A percentile compares a stretch with the other conserved stretches of the same genome.
Conservation (phyloP, 169 alveolate genomes). For the Eimeria sp. region DNA sequence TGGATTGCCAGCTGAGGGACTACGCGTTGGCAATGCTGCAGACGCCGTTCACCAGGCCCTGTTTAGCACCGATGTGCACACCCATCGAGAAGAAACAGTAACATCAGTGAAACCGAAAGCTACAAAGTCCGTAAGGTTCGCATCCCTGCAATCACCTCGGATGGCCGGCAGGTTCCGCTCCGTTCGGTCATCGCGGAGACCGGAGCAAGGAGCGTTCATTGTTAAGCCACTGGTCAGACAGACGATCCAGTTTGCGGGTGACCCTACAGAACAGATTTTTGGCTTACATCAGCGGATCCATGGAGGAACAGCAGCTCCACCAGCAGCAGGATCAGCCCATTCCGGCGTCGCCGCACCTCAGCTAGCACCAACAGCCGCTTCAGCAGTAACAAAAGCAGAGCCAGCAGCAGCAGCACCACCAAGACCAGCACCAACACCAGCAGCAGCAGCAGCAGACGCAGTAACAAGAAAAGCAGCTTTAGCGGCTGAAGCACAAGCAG, state of each 20-base stretch:
- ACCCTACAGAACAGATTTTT: background rate
- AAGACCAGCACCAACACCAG: too few relatives aligned
- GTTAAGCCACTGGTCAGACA: background rate
- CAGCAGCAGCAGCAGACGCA: too few relatives aligned
- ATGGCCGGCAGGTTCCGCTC: background rate
- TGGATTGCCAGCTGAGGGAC: background rate
- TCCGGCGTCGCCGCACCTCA: too few relatives aligned
- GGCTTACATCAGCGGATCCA: too few relatives aligned
- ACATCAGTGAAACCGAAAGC: background rate
- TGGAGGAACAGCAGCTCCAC: too few relatives aligned
- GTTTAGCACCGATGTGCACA: background rate
- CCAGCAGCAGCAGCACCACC: background rate
- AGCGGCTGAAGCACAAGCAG: background rate
- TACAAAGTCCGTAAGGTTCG: background rate
- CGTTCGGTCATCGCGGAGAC: background rate
- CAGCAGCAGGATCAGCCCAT: too few relatives aligned
- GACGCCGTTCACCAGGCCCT: background rate
- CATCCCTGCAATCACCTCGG: background rate
- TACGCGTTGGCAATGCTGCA: background rate
- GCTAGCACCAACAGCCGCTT: background rate
- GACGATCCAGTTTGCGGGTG: background rate
- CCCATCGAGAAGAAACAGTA: background rate
- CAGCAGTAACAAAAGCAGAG: background rate
- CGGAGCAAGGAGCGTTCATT: background rate
- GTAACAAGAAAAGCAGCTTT: too few relatives aligned